Base-by-base conservation (phyloP, 2,329 filamentous ascomycete species). In the Graphiopsis chlorocephala region DNA sequence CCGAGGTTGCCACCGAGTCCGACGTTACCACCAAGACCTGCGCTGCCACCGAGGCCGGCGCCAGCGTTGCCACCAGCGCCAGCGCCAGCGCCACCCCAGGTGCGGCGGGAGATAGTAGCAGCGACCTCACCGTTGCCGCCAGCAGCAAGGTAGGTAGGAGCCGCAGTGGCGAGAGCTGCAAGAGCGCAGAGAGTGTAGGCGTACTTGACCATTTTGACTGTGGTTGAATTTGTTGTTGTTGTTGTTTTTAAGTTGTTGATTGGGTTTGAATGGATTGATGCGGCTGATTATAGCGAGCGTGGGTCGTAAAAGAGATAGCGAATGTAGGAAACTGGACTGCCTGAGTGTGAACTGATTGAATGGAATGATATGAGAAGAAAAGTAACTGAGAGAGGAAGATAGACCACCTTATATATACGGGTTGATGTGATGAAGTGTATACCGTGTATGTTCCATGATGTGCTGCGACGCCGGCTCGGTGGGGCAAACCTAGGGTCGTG, bases 81-180 rank as follows among this genome's bases (percentile, higher is more conserved):
- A 23, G 48, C 20, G 17, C 45, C 47, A 29, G n/a, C 10, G 56
- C n/a, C 8, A 17, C 31, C n/a, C 8, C 20, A 45, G 26, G 59
- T 61, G 14, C 59, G 59, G 31, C 59, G 59, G 23, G 38, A 20
- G 38, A 45, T 10, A 38, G 33, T 6, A 10, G 2, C n/a, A 8
- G 31, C 12, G 11, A 20, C 38, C 12, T 26, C 29, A 52, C 26
- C 45, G 26, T 20, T 23, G 59, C 59, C 38, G 59, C 59, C 59
- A 61, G 59, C 59, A 61, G 59, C 59, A 35, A 15, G 29, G 59
- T 61, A 61, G 59, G 59, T 61, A 7, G 59, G 59, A 14, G 59
- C 59, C 12, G 59, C 59, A 35, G 59, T 31, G 29, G 59, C 59
- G 47, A 61, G 29, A 31, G 59, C 59, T 20, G 59, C 47, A 25